Conservation (phyloP, 176 grass and related monocot species). For the Paspalum notatum region DNA sequence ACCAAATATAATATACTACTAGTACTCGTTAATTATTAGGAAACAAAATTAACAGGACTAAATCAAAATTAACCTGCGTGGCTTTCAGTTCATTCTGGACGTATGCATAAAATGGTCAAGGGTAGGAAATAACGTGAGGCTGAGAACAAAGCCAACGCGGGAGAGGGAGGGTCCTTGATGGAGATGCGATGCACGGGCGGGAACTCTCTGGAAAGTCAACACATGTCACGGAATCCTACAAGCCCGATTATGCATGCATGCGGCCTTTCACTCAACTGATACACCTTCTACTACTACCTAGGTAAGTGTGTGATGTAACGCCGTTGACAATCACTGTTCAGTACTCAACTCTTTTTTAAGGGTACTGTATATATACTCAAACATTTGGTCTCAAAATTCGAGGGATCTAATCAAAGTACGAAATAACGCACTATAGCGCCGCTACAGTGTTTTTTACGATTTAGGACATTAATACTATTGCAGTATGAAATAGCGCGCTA, state of each 20-base stretch:
- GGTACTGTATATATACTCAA: too few species aligned
- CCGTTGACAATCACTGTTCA: slow-evolving; percentile 35
- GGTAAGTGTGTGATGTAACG: neutral
- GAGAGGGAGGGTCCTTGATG: neutral
- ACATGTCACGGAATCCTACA: slow-evolving; percentile 41
- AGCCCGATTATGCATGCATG: slow-evolving; percentile 19
- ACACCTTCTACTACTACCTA: neutral
- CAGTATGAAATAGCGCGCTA: too few species aligned
- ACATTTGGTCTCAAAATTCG: neutral
- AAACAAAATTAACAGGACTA: too few species aligned
- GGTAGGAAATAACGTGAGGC: neutral
- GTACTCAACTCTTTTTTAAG: neutral
- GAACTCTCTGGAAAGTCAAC: slow-evolving; percentile 18
- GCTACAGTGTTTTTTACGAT: too few species aligned
- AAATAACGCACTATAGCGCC: too few species aligned
- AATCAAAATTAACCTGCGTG: too few species aligned
- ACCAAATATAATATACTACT: too few species aligned
- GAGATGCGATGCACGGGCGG: slow-evolving; percentile 39
- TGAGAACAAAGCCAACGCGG: neutral
- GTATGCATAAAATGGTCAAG: too few species aligned
- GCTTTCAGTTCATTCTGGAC: too few species aligned
- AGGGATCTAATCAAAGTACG: too few species aligned
- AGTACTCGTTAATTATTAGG: too few species aligned
- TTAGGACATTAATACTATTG: too few species aligned
- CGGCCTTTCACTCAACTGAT: slow-evolving; percentile 31